These are phyloP conservation scores for Nigrograna mackinnonii DNA, from an alignment of 2,329 filamentous ascomycete species.

Conservation along the genomic window DNA sequence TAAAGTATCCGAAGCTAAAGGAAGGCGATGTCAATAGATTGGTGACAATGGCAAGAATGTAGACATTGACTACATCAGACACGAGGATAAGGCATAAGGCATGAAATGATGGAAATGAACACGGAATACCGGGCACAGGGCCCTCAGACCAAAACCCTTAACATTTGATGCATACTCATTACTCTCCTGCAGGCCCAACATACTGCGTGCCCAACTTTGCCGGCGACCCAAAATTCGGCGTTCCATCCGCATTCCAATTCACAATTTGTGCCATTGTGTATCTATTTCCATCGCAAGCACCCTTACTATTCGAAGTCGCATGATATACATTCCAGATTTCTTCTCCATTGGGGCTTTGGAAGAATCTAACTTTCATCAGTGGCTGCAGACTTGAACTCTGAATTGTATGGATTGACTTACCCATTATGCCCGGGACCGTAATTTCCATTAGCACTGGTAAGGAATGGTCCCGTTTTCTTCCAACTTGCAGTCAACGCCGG, in stretches of 20 bases:
- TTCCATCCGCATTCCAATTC: slow-evolving; percentile 55
- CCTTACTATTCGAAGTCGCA: slow-evolving; percentile 53
- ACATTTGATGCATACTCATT: too few species aligned
- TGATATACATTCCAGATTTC: slow-evolving; percentile 62
- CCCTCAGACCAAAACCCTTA: too few species aligned
- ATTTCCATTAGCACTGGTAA: slow-evolving; percentile 59
- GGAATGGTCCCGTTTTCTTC: slow-evolving; percentile 57
- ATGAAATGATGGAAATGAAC: too few species aligned
- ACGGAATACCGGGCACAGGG: too few species aligned
- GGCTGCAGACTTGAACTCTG: background rate
- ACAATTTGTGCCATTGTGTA: slow-evolving; percentile 60
- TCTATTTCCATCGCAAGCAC: slow-evolving; percentile 57
- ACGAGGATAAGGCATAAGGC: too few species aligned
- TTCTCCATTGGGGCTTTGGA: slow-evolving; percentile 57
- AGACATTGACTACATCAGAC: too few species aligned
- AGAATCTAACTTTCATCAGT: slow-evolving; percentile 52
- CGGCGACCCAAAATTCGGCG: slow-evolving; percentile 54
- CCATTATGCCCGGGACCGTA: slow-evolving; percentile 61
- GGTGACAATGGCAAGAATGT: too few species aligned
- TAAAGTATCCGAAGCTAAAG: too few species aligned
- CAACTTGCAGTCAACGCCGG: slow-evolving; percentile 51
- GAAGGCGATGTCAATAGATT: too few species aligned
- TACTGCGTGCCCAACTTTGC: slow-evolving; percentile 31
- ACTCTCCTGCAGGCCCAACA: slow-evolving; percentile 41
- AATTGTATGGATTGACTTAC: slow-evolving; percentile 17